phyloP scores from a whole-genome alignment of 192 early-diverging fungal species.

The Polychytrium aggregatum region DNA sequence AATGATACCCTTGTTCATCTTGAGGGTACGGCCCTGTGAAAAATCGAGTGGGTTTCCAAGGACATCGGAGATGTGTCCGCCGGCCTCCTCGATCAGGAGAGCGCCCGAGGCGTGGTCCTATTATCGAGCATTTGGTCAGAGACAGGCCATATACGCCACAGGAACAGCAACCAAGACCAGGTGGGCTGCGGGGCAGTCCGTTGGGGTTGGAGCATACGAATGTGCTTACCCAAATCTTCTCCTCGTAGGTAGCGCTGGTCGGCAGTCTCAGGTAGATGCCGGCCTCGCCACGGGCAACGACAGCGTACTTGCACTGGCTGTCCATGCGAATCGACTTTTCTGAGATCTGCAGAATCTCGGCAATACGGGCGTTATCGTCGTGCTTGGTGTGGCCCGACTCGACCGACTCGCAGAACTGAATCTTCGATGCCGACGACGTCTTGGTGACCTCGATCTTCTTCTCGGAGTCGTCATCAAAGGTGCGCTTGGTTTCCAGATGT shows the following conservation, averaged over 20 bases:
- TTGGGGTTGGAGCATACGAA: not conserved
- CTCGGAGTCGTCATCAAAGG: constrained; percentile 37
- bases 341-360: constrained; percentile 65
- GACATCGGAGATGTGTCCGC: constrained; percentile 78
- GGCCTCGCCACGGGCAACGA: constrained; percentile 84
- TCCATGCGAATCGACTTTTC: constrained; percentile 82
- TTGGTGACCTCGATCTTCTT: constrained; percentile 48
- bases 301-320: constrained; percentile 93
- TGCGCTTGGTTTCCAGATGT: too few relatives aligned
- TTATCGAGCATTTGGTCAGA: not conserved
- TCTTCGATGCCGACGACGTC: constrained; percentile 41
- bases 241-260: constrained; percentile 65
- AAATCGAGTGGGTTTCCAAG: constrained; percentile 81
- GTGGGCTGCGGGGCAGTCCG: not conserved
- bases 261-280: constrained; percentile 87
- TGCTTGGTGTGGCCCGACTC: constrained; percentile 88
- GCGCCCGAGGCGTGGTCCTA: constrained; percentile 91
- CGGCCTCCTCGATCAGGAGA: constrained; percentile 84
- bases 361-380: constrained; percentile 63
- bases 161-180: not conserved
- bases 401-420: constrained; percentile 89
- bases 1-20: constrained; percentile 79
- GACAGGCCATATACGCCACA: not conserved
- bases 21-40: constrained; percentile 71
- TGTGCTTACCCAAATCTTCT: constrained; percentile 88